Evolutionary conservation across 73 alveolate species (phyloP).

Genomic region (Paramecium octaurelia): DNA sequence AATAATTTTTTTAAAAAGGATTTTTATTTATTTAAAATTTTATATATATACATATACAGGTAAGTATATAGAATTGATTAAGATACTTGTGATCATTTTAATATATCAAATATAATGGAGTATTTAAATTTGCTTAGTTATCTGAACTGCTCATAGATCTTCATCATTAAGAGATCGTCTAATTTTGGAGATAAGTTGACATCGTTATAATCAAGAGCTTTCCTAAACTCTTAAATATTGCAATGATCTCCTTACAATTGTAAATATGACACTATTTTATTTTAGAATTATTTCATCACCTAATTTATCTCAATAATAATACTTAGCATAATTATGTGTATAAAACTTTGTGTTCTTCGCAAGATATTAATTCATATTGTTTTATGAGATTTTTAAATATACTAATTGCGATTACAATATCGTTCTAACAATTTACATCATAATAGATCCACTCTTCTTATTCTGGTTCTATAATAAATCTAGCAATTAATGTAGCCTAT

Average conservation of each 20-base stretch:
- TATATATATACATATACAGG: not conserved
- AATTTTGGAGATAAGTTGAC: not conserved
- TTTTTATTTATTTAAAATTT: conserved; percentile 1
- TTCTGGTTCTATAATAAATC: conserved; percentile 16
- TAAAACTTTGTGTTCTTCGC: not conserved
- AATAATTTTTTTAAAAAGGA: conserved; percentile 33
- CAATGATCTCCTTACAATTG: not conserved
- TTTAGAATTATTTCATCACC: not conserved
- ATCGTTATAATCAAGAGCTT: conserved; percentile 8
- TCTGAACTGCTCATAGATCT: not conserved
- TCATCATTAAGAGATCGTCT: not conserved
- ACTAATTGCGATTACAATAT: not conserved
- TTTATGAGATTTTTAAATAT: not conserved
- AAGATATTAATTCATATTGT: not conserved
- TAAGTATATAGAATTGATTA: not conserved
- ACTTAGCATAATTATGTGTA: not conserved
- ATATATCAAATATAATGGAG: not conserved
- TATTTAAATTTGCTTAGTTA: not conserved
- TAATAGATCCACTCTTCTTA: conserved; percentile 24
- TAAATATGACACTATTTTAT: not conserved
- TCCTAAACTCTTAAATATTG: not conserved
- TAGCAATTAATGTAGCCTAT: not conserved
- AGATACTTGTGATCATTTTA: not conserved
- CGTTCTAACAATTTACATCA: not conserved
- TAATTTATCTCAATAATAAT: not conserved